These are phyloP conservation scores for Arthrobotrys megalospora DNA, from an alignment of 2,329 filamentous ascomycete genomes.

Conservation along the genomic window DNA sequence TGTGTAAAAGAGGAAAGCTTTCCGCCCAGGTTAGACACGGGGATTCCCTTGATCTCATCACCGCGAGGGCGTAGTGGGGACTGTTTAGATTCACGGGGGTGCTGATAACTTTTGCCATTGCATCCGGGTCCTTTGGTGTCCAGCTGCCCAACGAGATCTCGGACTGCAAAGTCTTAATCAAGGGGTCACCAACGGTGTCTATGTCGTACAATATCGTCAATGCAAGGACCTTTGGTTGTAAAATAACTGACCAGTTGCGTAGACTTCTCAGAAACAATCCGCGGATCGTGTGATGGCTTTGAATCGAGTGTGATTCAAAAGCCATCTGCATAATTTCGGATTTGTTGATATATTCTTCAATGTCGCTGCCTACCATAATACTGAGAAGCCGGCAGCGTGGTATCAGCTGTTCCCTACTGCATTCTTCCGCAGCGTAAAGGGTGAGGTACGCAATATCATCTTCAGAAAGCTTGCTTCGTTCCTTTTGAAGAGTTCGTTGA, in stretches of 20 bases:
- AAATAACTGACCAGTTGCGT: constrained; percentile 4
- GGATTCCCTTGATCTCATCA: constrained; percentile 2
- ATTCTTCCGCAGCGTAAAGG: constrained; percentile 25
- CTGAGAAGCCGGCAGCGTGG: constrained; percentile 3
- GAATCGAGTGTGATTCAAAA: constrained; percentile 13
- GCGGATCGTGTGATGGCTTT: constrained; percentile 3
- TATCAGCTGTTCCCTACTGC: constrained; percentile 2
- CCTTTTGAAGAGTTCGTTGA: constrained; percentile 3
- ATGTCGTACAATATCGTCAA: constrained; percentile 11
- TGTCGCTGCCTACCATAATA: constrained; percentile 4
- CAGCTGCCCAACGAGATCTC: not conserved
- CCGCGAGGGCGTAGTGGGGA: not conserved
- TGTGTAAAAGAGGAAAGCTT: constrained; percentile 20
- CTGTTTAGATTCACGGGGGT: constrained; percentile 14
- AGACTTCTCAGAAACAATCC: constrained; percentile 1
- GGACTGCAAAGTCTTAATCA: constrained; percentile 1
- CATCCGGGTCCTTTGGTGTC: not conserved
- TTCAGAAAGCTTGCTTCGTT: not conserved
- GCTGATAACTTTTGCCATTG: constrained; percentile 3
- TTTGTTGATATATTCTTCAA: constrained; percentile 14
- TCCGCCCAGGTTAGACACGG: constrained; percentile 4
- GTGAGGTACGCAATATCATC: constrained; percentile 18
- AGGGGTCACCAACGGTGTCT: not conserved
- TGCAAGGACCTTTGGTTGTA: constrained; percentile 19
- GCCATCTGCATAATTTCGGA: constrained; percentile 10